Base-by-base conservation (phyloP, 2,329 filamentous ascomycete genomes). In the Calycina herbarum region DNA sequence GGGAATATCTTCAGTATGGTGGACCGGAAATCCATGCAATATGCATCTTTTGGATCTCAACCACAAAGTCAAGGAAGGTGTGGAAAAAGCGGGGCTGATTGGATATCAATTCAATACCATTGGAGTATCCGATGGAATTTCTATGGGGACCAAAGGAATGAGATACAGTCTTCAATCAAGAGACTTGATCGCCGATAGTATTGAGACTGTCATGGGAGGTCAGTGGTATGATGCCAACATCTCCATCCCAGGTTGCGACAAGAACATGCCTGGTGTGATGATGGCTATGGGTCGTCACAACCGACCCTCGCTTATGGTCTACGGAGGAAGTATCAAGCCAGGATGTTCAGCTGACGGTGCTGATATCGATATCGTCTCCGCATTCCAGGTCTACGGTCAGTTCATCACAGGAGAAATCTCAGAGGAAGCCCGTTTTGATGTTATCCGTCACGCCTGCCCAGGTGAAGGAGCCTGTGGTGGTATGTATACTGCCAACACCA, bases 81-180 rank as follows among this genome's bases (percentile, higher is more conserved):
- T 92, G 38, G 81, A 88, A 72, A 83, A 90, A 74, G 91, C 93
- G 35, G 92, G 93, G 27, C 84, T 99, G 68, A 85, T 96, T 67
- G 93, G 93, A 69, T 96, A 96, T 84, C 94, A 97, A 78, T 99
- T 99, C 87, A 99, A 99, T 84, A 99, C 96, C 67, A 92, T 99
- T 75, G 95, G 95, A 75, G 96, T 99, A 71, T 97, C 93, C 70
- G 95, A 99, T 78, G 95, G 88, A 66, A 99, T 99, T 74, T 97
- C 93, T 73, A 99, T 99, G 95, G 95, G 95, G 61, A 99, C 95
- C 59, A 92, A 89, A 42, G 95, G 96, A 73, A 99, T 99, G 95
- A 87, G 94, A 69, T 98, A 93, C 81, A 95, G 91, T 64, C 84
- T 97, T 62, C 95, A 98, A 82, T 96, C 92, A 72, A 86, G 95